Evolutionary conservation across 768 basidiomycete genomes (phyloP), one percentile per base, ranked within the genome.

Genomic region (Botryobasidium botryosum): DNA sequence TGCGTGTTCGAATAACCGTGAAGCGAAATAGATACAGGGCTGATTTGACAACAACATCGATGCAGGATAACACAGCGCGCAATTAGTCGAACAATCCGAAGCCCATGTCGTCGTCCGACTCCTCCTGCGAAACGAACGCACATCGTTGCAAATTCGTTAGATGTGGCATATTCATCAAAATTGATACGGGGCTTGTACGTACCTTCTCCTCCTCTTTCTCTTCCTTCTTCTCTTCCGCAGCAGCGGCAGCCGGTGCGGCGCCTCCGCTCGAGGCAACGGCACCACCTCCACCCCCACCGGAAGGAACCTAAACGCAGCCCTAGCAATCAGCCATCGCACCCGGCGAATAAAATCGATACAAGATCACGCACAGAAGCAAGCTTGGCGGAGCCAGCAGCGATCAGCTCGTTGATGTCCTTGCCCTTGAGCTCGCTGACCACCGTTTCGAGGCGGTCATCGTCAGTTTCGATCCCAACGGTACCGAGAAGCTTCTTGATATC

Each of bases 81-180:
- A 33, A 8, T 70, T 78, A 94, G 71, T 94, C 90, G 72, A 94
- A 94, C 52, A 94, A 74, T 69, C 90, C 90, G 66, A 96, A 96
- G 70, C 90, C 59, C 88, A 94, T 94, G 68, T 94, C 91, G 56
- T 94, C 91, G 71, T 92, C 88, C 45, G 83, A 86, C 62, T 91
- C 86, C 67, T 86, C 82, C 80, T 87, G 60, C 45, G 50, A 29
- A 40, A 24, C 17, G 23, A 35, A 40, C 21, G 10, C 17, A 33
- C n/a, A 15, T 21, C 6, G 29, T 23, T 43, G 37, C 17, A 18
- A 26, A 49, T 28, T 20, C 37, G n/a, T 43, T 27, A 17, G 12
- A 4, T 27, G 41, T 3, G 47, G 38, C 21, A 40, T 13, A 39
- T 41, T 13, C 24, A 17, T 10, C 21, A 23, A 50, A 40, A 15